These are phyloP conservation scores for Paecilomyces sp. DNA, from an alignment of 2,329 filamentous ascomycete species.

Conservation along the genomic window DNA sequence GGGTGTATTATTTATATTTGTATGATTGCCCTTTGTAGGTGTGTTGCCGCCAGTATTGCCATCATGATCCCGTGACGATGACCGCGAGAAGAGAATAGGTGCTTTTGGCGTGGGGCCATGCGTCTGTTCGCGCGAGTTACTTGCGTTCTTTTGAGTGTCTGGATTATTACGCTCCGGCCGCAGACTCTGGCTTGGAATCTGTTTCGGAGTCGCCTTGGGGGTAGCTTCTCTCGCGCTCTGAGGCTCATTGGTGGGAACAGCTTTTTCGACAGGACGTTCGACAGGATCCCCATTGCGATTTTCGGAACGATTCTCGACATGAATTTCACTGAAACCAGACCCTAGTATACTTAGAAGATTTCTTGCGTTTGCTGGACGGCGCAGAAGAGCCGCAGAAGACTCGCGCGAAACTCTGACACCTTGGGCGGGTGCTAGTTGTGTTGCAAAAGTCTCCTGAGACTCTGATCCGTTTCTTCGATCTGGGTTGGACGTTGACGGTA, in stretches of 20 bases:
- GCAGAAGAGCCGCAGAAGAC: not conserved
- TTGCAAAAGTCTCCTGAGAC: constrained; percentile 13
- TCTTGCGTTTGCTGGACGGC: not conserved
- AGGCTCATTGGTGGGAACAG: not conserved
- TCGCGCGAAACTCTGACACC: not conserved
- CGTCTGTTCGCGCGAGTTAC: not conserved
- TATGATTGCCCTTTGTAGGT: not conserved
- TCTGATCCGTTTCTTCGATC: not conserved
- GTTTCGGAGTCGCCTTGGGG: not conserved
- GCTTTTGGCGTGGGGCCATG: not conserved
- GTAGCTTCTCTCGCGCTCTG: not conserved
- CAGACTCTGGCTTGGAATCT: not conserved
- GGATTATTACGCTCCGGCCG: not conserved
- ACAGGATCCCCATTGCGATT: too few species aligned
- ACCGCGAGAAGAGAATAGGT: not conserved
- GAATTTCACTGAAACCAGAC: not conserved
- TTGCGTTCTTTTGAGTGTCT: not conserved
- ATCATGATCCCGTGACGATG: not conserved
- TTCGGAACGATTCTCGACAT: too few species aligned
- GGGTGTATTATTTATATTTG: not conserved
- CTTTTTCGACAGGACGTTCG: not conserved
- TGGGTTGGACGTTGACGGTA: not conserved
- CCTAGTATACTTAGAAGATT: constrained; percentile 3
- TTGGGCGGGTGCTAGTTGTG: constrained; percentile 11
- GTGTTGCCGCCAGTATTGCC: not conserved